These are phyloP conservation scores for Rhinocladiella mackenziei DNA, from an alignment of 2,329 filamentous ascomycete genomes.

Conservation along the genomic window DNA sequence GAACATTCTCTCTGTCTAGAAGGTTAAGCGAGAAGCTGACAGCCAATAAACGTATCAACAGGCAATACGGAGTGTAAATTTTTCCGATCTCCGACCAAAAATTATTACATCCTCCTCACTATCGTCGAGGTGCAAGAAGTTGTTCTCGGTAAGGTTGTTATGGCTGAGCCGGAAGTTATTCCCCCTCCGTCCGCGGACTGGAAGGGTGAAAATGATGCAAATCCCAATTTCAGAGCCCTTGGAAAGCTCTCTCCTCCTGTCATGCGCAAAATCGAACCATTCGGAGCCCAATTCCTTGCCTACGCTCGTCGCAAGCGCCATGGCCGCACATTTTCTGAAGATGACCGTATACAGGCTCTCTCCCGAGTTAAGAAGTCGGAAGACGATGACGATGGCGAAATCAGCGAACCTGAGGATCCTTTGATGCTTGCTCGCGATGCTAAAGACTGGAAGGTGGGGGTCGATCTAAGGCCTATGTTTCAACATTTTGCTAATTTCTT, in stretches of 20 bases:
- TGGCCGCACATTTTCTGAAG: conserved; percentile 96
- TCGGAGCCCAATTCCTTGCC: conserved; percentile 95
- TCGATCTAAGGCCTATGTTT: not conserved
- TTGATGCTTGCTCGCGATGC: conserved; percentile 88
- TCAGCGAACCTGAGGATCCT: conserved; percentile 89
- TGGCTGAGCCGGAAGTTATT: conserved; percentile 18
- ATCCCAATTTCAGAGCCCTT: conserved; percentile 66
- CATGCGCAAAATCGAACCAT: conserved; percentile 87
- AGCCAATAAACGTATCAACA: not conserved
- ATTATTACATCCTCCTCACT: conserved; percentile 2
- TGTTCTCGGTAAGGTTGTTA: conserved; percentile 1
- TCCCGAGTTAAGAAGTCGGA: conserved; percentile 94
- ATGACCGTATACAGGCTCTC: conserved; percentile 94
- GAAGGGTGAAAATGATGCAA: conserved; percentile 73
- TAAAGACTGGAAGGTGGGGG: conserved; percentile 95
- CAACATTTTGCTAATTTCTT: not conserved
- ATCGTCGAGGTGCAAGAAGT: too few relatives aligned
- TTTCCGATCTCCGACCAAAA: not conserved
- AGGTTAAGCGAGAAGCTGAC: conserved; percentile 7
- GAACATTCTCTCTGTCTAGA: not conserved
- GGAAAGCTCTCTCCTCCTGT: conserved; percentile 71
- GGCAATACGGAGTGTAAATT: not conserved
- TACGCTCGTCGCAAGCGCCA: conserved; percentile 88
- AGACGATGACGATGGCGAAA: conserved; percentile 81
- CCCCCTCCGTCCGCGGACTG: conserved; percentile 72